These are phyloP conservation scores for Solanum etuberosum DNA, from an alignment of 257 asterid genomes.

Conservation along the genomic window DNA sequence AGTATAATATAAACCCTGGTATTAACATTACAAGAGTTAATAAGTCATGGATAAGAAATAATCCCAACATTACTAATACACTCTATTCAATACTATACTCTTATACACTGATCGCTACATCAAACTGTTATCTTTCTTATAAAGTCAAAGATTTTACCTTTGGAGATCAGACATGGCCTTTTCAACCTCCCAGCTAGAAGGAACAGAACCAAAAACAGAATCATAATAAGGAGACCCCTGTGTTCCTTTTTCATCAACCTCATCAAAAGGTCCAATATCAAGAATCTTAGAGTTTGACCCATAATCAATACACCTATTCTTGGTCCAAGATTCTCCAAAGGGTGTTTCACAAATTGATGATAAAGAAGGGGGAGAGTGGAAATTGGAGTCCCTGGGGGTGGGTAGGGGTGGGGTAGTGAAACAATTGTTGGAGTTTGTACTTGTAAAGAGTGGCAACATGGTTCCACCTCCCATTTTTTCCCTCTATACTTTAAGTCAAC, in stretches of 20 bases:
- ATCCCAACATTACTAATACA: background rate
- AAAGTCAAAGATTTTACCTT: conserved; percentile 15
- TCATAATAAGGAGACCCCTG: background rate
- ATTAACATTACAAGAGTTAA: background rate
- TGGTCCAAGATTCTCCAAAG: conserved; percentile 2
- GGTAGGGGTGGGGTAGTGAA: background rate
- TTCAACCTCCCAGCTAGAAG: conserved; percentile 44
- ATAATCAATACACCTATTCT: background rate
- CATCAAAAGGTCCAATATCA: background rate
- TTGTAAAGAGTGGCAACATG: background rate
- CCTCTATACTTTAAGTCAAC: background rate
- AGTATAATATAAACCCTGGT: background rate
- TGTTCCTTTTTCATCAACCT: background rate
- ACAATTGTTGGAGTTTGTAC: background rate
- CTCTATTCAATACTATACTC: background rate
- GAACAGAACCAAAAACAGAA: conserved; percentile 33
- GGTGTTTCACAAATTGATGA: conserved; percentile 6
- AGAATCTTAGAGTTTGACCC: background rate
- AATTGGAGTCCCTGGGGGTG: conserved; percentile 3
- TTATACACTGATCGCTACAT: background rate
- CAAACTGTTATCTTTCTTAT: background rate
- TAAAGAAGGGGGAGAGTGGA: background rate
- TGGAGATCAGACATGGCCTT: conserved; percentile 43
- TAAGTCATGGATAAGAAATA: background rate
- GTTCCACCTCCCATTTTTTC: conserved; percentile 37